phyloP scores from a whole-genome alignment of 2,329 filamentous ascomycete species.

The Arachnomyces sp. region DNA sequence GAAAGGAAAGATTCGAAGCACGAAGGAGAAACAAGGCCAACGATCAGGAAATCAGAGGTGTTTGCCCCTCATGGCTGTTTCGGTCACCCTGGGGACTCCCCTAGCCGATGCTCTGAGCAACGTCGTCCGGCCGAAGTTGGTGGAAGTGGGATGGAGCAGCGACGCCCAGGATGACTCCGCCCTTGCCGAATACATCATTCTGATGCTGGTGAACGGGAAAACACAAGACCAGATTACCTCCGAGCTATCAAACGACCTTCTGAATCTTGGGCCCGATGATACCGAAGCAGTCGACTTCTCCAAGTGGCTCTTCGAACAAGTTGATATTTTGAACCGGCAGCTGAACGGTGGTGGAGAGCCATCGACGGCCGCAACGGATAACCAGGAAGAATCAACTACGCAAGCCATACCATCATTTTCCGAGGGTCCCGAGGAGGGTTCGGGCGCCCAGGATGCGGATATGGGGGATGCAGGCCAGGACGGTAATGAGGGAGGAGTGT shows the following conservation, averaged over 20 bases:
- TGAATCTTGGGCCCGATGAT: slow-evolving; percentile 75
- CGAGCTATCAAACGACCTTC: slow-evolving; percentile 80
- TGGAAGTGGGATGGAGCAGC: slow-evolving; percentile 86
- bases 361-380: slow-evolving; percentile 9
- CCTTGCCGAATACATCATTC: slow-evolving; percentile 89
- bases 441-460: slow-evolving; percentile 53
- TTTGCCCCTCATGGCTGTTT: slow-evolving; percentile 58
- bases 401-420: slow-evolving; percentile 29
- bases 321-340: slow-evolving; percentile 59
- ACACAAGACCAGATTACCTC: slow-evolving; percentile 80
- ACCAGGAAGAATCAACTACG: slow-evolving; percentile 11
- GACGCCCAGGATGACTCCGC: slow-evolving; percentile 73
- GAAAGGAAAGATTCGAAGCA: too few relatives aligned
- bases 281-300: slow-evolving; percentile 76
- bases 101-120: slow-evolving; percentile 75
- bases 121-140: slow-evolving; percentile 81
- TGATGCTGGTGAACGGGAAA: slow-evolving; percentile 96
- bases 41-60: not conserved
- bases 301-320: slow-evolving; percentile 86
- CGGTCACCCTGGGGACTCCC: slow-evolving; percentile 69
- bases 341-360: slow-evolving; percentile 45
- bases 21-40: not conserved
- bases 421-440: slow-evolving; percentile 25
- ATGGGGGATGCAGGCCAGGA: slow-evolving; percentile 54
- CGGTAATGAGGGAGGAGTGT: slow-evolving; percentile 28